Base-by-base conservation (phyloP, 1,139 yeast species). In the Nadsonia commutata region DNA sequence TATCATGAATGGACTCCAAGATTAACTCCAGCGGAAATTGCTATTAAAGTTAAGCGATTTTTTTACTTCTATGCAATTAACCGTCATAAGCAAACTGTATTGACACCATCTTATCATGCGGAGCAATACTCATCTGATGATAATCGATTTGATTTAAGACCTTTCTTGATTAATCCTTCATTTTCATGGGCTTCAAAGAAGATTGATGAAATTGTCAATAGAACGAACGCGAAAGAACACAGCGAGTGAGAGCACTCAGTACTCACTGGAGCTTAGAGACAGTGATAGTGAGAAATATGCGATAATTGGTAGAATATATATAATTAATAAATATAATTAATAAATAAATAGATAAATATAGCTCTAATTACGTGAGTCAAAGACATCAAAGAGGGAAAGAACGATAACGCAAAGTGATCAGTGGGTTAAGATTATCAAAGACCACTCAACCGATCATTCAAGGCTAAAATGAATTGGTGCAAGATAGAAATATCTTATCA, bases 111-210 rank as follows among this genome's bases (percentile, higher is more conserved):
- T 20, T 93, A 90, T 57, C 98, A 90, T 55, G 98, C 98, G 1
- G 99, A 90, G 59, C 94, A 84, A 56, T 90, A 93, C 58, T 85
- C 96, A 1, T 97, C 98, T 1, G 99, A 90, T 62, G 99, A 90
- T 59, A 90, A 90, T 60, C 73, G 99, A 55, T 90, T 82, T 60
- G 99, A 90, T 59, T 68, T 93, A 56, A 72, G 99, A 51, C 99
- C 98, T 18, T 86, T 90, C 60, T 70, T 90, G 59, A 84, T 90
- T 47, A 77, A 83, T 53, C 96, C 97, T n/a, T 66, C 84, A 48
- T 90, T 86, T 63, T 74, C 88, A 1, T 83, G 90, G 80, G 95
- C 96, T 1, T 75, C 85, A 52, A 78, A 77, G 60, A 86, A 84
- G 63, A 90, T 90, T 44, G 96, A 85, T 56, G 75, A 73, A 46